Evolutionary conservation across 805 yeast species (phyloP).

Genomic region (Kluyveromyces lactis): DNA sequence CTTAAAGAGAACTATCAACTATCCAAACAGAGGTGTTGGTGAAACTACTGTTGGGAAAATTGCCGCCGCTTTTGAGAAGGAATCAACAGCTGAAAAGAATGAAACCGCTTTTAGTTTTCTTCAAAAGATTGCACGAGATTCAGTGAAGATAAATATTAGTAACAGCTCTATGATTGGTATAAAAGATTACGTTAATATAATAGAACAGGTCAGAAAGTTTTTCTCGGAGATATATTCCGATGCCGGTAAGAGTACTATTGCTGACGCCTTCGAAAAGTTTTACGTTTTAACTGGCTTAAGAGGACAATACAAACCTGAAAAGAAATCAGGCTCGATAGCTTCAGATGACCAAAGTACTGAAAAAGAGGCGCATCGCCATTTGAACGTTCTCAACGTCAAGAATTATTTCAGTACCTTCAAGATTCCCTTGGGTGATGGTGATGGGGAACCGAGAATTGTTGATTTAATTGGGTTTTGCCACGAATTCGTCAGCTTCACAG

Average conservation of each 20-base stretch:
- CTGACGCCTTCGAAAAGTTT: conserved; percentile 21
- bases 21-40: conserved; percentile 67
- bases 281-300: conserved; percentile 23
- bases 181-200: conserved; percentile 16
- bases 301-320: not conserved
- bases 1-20: conserved; percentile 44
- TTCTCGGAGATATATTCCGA: not conserved
- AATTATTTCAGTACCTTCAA: conserved; percentile 4
- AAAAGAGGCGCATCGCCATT: conserved; percentile 2
- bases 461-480: conserved; percentile 18
- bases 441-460: not conserved
- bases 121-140: conserved; percentile 8
- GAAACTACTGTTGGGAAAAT: conserved; percentile 35
- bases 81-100: not conserved
- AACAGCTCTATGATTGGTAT: conserved; percentile 16
- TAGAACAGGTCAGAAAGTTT: conserved; percentile 15
- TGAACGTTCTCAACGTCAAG: conserved; percentile 1
- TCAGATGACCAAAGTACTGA: not conserved
- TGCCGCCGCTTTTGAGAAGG: conserved; percentile 10
- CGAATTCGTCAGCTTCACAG: conserved; percentile 30
- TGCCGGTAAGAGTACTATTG: conserved; percentile 6
- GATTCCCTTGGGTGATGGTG: not conserved
- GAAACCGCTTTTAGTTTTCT: conserved; percentile 12
- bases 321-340: not conserved
- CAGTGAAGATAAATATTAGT: conserved; percentile 9